phyloP scores from a whole-genome alignment of 116 monocot genomes.

The Papilionanthe hybrid region DNA sequence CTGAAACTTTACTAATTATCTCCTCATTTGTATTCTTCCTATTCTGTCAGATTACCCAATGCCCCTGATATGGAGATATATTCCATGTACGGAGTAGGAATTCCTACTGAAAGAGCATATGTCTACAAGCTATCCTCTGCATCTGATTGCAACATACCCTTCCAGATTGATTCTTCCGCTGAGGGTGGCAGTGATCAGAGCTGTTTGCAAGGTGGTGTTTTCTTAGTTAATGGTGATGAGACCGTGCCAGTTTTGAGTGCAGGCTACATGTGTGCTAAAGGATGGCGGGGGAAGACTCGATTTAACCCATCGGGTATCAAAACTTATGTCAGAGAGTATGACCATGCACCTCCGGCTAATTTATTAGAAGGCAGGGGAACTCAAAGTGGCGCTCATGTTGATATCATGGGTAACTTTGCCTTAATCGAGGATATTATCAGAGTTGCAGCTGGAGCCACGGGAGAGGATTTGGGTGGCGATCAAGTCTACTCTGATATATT shows the following conservation, averaged over 20 bases:
- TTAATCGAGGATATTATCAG: slow-evolving; percentile 90
- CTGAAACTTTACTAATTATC: neutral
- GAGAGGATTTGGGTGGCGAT: slow-evolving; percentile 90
- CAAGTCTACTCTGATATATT: slow-evolving; percentile 95
- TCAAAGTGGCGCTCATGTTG: slow-evolving; percentile 97
- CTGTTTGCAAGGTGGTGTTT: slow-evolving; percentile 83
- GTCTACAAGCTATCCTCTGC: slow-evolving; percentile 75
- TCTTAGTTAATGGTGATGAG: slow-evolving; percentile 75
- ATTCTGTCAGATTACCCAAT: slow-evolving; percentile 67
- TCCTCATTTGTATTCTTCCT: neutral
- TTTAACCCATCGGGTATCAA: slow-evolving; percentile 92
- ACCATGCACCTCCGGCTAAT: slow-evolving; percentile 83
- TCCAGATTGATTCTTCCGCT: slow-evolving; percentile 82
- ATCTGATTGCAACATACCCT: slow-evolving; percentile 88
- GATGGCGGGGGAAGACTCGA: slow-evolving; percentile 87
- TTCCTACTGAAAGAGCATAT: slow-evolving; percentile 95
- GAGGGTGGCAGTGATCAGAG: slow-evolving; percentile 41
- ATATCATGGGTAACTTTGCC: slow-evolving; percentile 99
- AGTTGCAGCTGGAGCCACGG: slow-evolving; percentile 87
- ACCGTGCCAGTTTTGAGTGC: slow-evolving; percentile 88
- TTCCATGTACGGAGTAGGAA: slow-evolving; percentile 95
- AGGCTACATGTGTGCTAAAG: slow-evolving; percentile 94
- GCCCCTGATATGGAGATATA: slow-evolving; percentile 97
- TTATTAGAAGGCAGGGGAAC: slow-evolving; percentile 93
- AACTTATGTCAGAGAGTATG: slow-evolving; percentile 80